Conservation (phyloP, 2,329 filamentous ascomycete genomes). For the Calonectria naviculata region DNA sequence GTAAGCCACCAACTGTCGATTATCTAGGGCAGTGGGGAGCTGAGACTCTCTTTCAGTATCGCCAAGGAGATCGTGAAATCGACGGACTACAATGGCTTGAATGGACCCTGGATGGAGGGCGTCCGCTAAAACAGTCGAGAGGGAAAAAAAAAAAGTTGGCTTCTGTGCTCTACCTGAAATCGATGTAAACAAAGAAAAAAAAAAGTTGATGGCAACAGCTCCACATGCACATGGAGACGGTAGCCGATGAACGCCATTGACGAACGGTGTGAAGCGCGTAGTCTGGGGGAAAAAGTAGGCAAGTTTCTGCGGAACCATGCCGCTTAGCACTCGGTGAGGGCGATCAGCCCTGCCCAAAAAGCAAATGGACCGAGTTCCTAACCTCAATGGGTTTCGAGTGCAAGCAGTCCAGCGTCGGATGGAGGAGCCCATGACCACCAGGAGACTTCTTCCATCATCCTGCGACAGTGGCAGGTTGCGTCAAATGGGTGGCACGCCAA, state of each 20-base stretch:
- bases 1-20: slow-evolving; percentile 26
- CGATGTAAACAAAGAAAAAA: slow-evolving; percentile 13
- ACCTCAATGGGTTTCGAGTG: slow-evolving; percentile 21
- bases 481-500: slow-evolving; percentile 1
- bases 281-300: slow-evolving; percentile 2
- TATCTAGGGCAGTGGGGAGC: slow-evolving; percentile 28
- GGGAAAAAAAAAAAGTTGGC: slow-evolving; percentile 5
- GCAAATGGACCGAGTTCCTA: slow-evolving; percentile 30
- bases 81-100: slow-evolving; percentile 6
- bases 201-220: slow-evolving; percentile 23
- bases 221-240: slow-evolving; percentile 23
- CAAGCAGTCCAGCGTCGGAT: neutral
- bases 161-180: slow-evolving; percentile 10
- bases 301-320: slow-evolving; percentile 9
- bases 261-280: neutral
- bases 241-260: slow-evolving; percentile 16
- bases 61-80: slow-evolving; percentile 31
- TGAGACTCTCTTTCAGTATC: slow-evolving; percentile 33
- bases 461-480: slow-evolving; percentile 5
- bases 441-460: slow-evolving; percentile 17
- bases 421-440: slow-evolving; percentile 19
- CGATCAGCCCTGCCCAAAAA: slow-evolving; percentile 28
- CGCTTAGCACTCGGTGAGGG: slow-evolving; percentile 18
- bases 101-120: slow-evolving; percentile 19
- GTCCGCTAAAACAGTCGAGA: slow-evolving; percentile 2